Conservation (phyloP, 2,329 filamentous ascomycete genomes). For the Xylaria arbuscula region DNA sequence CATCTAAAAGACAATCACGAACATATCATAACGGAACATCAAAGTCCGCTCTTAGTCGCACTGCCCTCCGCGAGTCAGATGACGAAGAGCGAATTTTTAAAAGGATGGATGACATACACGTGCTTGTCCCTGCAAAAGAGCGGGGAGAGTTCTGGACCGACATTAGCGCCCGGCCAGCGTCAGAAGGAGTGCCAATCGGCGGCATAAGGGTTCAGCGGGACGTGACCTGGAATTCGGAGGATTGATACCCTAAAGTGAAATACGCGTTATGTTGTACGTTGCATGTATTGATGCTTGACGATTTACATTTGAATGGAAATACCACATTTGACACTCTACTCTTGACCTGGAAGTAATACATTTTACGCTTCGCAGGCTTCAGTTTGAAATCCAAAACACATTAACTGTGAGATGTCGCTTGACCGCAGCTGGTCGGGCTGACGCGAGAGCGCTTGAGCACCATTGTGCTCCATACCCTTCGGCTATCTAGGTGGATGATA, state of each 20-base stretch:
- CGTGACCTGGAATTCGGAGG: constrained; percentile 35
- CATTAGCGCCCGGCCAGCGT: constrained; percentile 34
- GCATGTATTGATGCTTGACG: constrained; percentile 33
- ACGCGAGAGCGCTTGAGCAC: constrained; percentile 5
- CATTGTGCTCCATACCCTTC: not conserved
- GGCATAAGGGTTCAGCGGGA: constrained; percentile 38
- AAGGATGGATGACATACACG: constrained; percentile 28
- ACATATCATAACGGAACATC: constrained; percentile 4
- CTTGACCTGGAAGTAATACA: not conserved
- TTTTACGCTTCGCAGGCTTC: not conserved
- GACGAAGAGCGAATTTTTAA: constrained; percentile 38
- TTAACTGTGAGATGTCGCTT: not conserved
- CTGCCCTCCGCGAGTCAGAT: constrained; percentile 31
- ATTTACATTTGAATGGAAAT: constrained; percentile 12
- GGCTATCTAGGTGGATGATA: constrained; percentile 5
- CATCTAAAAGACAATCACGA: constrained; percentile 20
- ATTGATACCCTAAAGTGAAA: constrained; percentile 25
- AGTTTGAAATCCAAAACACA: constrained; percentile 8
- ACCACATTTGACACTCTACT: constrained; percentile 14
- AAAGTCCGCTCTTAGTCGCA: constrained; percentile 22
- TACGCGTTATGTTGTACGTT: constrained; percentile 24
- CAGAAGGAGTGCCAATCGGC: constrained; percentile 24
- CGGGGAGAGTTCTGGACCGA: constrained; percentile 36
- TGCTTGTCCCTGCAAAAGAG: constrained; percentile 35
- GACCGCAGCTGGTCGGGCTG: not conserved